These are phyloP conservation scores for Lepiota venenata DNA, from an alignment of 768 basidiomycete genomes.

Conservation along the genomic window DNA sequence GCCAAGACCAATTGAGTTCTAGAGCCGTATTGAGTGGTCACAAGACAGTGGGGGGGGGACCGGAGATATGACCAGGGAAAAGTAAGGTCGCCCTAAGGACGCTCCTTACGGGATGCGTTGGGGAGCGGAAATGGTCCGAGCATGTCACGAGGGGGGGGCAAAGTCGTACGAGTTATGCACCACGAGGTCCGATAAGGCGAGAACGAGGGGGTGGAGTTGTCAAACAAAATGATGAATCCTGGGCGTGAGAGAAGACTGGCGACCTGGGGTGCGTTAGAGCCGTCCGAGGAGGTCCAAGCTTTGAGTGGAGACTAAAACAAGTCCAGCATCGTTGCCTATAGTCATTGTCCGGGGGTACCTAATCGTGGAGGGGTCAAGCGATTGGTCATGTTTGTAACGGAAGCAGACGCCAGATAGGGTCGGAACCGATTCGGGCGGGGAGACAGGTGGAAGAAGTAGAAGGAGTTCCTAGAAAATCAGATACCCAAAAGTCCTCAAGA, in stretches of 20 bases:
- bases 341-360: no score
- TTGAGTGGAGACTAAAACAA: neutral
- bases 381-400: neutral
- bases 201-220: conserved; percentile 1
- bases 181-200: conserved; percentile 3
- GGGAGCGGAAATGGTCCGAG: conserved; percentile 8
- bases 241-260: neutral
- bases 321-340: neutral
- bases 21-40: neutral
- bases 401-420: neutral
- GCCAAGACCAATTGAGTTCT: neutral
- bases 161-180: conserved; percentile 4
- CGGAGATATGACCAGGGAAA: neutral
- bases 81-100: neutral
- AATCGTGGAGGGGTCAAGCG: neutral
- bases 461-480: neutral
- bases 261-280: neutral
- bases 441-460: neutral
- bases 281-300: neutral
- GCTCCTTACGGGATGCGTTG: neutral
- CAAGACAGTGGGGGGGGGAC: conserved; percentile 2
- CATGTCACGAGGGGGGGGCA: neutral
- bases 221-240: neutral
- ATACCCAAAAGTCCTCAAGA: conserved; percentile 9
- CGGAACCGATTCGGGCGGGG: neutral